Percentiles rank a stretch among this genome's conserved stretches.
Evolutionary conservation across 768 basidiomycete genomes (phyloP).

Genomic region (Suillus decipiens): DNA sequence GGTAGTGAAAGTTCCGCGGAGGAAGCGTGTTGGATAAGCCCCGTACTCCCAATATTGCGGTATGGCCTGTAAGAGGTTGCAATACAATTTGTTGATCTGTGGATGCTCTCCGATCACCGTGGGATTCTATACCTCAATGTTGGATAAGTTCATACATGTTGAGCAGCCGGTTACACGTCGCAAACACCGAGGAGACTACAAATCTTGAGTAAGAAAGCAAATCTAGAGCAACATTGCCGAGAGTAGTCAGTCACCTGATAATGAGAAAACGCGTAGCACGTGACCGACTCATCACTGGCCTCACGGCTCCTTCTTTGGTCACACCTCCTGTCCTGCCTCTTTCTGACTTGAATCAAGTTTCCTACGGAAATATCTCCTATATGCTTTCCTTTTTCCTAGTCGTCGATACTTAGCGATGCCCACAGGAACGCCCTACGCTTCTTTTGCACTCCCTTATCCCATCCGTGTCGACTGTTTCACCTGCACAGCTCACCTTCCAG

Average conservation of each 20-base stretch:
- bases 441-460: slow-evolving; percentile 74
- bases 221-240: too few relatives aligned
- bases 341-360: background rate
- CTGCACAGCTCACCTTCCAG: slow-evolving; percentile 33
- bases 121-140: background rate
- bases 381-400: background rate
- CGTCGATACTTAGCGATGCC: slow-evolving; percentile 52
- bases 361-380: background rate
- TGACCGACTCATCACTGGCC: background rate
- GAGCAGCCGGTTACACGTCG: background rate
- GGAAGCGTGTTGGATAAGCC: background rate
- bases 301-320: background rate
- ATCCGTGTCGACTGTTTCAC: slow-evolving; percentile 90
- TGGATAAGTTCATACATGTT: background rate
- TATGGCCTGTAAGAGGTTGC: background rate
- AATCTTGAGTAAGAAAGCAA: background rate
- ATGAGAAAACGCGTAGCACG: background rate
- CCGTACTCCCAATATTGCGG: background rate
- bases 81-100: background rate
- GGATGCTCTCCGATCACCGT: background rate
- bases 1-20: background rate
- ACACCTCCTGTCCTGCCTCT: background rate
- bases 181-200: background rate
- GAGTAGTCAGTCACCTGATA: too few relatives aligned
- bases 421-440: slow-evolving; percentile 72